phyloP scores from a whole-genome alignment of 768 basidiomycete species.

The Fibroporia radiculosa region DNA sequence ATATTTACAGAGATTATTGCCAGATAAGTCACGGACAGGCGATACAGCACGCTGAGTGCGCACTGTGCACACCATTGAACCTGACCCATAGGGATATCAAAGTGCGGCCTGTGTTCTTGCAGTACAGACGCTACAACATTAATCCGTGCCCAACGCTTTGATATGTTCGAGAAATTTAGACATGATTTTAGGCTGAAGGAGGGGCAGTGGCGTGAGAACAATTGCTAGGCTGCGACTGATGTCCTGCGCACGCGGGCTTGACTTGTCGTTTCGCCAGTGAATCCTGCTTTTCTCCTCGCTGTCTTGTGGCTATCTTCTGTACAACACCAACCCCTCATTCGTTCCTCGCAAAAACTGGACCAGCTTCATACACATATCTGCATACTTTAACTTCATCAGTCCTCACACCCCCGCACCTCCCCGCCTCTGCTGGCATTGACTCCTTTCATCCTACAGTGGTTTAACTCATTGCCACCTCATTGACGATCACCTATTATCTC shows the following conservation, averaged over 20 bases:
- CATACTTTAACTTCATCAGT: constrained; percentile 10
- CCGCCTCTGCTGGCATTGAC: not conserved
- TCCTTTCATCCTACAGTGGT: not conserved
- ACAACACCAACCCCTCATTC: constrained; percentile 19
- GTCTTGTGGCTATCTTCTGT: constrained; percentile 14
- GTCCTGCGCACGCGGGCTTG: not conserved
- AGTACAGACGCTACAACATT: too few species aligned
- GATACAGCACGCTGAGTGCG: too few species aligned
- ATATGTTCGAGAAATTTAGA: too few species aligned
- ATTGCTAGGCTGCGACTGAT: not conserved
- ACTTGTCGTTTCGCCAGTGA: not conserved
- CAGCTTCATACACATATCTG: constrained; percentile 12
- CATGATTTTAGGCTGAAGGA: too few species aligned
- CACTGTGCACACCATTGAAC: too few species aligned
- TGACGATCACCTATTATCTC: not conserved
- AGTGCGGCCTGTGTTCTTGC: too few species aligned
- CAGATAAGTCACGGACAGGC: too few species aligned
- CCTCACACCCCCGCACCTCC: not conserved
- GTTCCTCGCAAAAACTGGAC: constrained; percentile 6
- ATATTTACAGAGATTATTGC: too few species aligned
- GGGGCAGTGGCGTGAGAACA: constrained; percentile 8
- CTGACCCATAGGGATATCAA: too few species aligned
- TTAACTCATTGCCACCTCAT: not conserved
- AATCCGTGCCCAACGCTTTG: too few species aligned
- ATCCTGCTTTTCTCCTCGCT: constrained; percentile 11